phyloP scores from a whole-genome alignment of 2,329 filamentous ascomycete genomes.

The Diaporthe sp. region DNA sequence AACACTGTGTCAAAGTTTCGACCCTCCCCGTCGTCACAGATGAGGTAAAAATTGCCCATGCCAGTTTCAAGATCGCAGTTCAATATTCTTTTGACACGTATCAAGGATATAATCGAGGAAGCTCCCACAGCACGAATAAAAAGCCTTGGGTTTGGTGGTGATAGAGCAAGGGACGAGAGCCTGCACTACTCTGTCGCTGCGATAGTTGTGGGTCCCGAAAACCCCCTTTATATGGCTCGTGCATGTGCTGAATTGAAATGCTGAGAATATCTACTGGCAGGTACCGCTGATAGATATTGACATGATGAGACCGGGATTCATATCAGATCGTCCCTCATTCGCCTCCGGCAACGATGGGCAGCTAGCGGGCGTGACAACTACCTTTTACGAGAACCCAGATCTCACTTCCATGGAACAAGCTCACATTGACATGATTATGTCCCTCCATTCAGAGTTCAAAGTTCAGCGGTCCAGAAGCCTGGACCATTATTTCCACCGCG shows the following conservation, averaged over 20 bases:
- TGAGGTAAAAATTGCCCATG: not conserved
- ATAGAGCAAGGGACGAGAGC: not conserved
- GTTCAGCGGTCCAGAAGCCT: not conserved
- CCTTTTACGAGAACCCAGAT: not conserved
- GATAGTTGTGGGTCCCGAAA: not conserved
- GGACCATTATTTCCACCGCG: not conserved
- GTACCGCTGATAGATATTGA: not conserved
- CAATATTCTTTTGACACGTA: not conserved
- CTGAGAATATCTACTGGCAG: not conserved
- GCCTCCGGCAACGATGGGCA: not conserved
- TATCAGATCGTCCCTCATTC: not conserved
- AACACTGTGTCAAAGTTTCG: not conserved
- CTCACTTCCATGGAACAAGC: not conserved
- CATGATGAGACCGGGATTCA: constrained; percentile 7
- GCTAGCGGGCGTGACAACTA: not conserved
- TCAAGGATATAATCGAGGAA: not conserved
- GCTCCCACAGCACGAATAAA: not conserved
- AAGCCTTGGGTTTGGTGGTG: not conserved
- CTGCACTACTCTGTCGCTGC: not conserved
- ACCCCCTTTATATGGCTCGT: not conserved
- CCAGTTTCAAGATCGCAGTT: not conserved
- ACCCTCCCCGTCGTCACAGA: not conserved
- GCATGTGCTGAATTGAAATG: not conserved
- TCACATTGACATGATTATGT: not conserved
- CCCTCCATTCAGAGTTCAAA: not conserved